Conservation (phyloP, 805 yeast genomes). For the Metschnikowia similis region DNA sequence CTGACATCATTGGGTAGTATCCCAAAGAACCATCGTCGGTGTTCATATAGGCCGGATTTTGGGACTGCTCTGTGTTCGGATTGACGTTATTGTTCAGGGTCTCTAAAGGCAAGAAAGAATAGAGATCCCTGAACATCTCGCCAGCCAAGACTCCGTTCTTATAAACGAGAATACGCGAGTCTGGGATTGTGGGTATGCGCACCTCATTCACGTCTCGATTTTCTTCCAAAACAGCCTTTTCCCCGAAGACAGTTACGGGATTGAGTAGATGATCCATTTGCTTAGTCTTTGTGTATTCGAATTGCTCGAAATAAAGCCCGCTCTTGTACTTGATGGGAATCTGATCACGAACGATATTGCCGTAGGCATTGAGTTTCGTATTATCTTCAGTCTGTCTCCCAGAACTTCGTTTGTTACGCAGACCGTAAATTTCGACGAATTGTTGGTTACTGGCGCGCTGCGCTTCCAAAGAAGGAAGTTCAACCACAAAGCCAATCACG, state of each 20-base stretch:
- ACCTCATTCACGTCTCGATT: constrained; percentile 26
- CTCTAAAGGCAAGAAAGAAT: constrained; percentile 76
- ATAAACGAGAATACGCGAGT: constrained; percentile 63
- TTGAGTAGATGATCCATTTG: constrained; percentile 70
- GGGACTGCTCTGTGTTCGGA: constrained; percentile 29
- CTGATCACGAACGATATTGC: constrained; percentile 69
- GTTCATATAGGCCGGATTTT: constrained; percentile 34
- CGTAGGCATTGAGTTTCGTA: constrained; percentile 12
- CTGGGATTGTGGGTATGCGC: constrained; percentile 43
- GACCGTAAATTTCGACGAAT: constrained; percentile 14
- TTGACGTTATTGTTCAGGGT: constrained; percentile 40
- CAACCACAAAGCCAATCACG: constrained; percentile 71
- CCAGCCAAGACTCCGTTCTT: constrained; percentile 74
- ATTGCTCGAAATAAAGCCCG: constrained; percentile 76
- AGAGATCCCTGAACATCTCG: constrained; percentile 59
- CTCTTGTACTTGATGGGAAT: constrained; percentile 81
- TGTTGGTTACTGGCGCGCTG: constrained; percentile 42
- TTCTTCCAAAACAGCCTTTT: constrained; percentile 54
- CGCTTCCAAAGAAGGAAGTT: constrained; percentile 52
- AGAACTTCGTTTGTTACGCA: constrained; percentile 1
- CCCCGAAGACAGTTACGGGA: constrained; percentile 70
- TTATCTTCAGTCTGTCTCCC: constrained; percentile 7
- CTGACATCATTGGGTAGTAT: constrained; percentile 86
- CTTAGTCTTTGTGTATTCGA: constrained; percentile 68
- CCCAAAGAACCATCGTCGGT: constrained; percentile 85